phyloP scores from a whole-genome alignment of 2,329 filamentous ascomycete species.

The Fusarium verrucosum region DNA sequence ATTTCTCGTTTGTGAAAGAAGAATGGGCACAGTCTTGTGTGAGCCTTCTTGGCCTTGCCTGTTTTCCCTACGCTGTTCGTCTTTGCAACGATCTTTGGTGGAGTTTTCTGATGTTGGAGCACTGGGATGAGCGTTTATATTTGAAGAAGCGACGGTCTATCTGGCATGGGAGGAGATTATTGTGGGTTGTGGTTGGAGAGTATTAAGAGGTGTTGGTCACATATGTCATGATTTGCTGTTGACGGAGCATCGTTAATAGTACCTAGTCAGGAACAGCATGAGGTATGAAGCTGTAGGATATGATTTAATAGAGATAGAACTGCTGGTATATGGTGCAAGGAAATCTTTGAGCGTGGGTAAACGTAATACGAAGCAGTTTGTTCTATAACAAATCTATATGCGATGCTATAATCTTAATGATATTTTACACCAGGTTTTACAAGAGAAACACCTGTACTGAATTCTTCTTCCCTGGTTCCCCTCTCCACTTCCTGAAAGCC shows the following conservation, averaged over 20 bases:
- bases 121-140: conserved; percentile 39
- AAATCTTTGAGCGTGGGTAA: conserved; percentile 7
- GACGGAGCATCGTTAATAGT: not conserved
- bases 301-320: conserved; percentile 39
- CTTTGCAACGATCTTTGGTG: conserved; percentile 26
- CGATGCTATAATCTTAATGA: not conserved
- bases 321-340: conserved; percentile 5
- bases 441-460: not conserved
- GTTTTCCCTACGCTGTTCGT: conserved; percentile 11
- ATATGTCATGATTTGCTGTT: conserved; percentile 3
- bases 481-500: not conserved
- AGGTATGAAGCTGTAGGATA: conserved; percentile 39
- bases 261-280: conserved; percentile 15
- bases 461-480: not conserved
- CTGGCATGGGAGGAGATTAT: conserved; percentile 4
- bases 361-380: conserved; percentile 16
- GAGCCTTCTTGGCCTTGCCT: conserved; percentile 17
- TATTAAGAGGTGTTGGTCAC: conserved; percentile 2
- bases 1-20: conserved; percentile 30
- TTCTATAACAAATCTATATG: not conserved
- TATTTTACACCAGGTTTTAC: not conserved
- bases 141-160: conserved; percentile 21
- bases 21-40: conserved; percentile 27
- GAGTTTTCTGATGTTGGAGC: conserved; percentile 37
- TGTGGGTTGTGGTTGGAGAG: not conserved